Evolutionary conservation across 805 yeast species (phyloP), one percentile per base, ranked within the genome.

Genomic region (Ogataea paraovalis): DNA sequence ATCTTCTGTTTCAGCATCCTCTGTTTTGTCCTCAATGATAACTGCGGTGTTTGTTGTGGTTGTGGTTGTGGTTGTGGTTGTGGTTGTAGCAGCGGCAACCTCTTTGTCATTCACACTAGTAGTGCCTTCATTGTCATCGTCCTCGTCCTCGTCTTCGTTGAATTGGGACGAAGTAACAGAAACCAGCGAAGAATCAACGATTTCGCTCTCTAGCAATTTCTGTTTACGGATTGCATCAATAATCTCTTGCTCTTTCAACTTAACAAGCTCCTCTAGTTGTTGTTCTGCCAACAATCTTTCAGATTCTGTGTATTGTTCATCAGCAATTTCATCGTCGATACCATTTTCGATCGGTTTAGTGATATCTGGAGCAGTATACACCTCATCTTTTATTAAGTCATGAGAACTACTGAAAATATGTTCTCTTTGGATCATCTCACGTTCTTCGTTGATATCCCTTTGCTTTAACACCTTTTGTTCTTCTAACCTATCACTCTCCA

Each of bases 391-490:
- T 13, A 30, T 25, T 16, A 44, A 28, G n/a, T 38, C 43, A 13
- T 39, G 48, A 21, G 49, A 30, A 18, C 22, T 43, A 42, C 54
- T 53, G 36, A 61, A 57, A 2, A 53, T 64, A 36, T 42, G 50
- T 48, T 56, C 57, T 42, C 64, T 53, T 33, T 70, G 67, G 49
- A 67, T 65, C 18, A 52, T 48, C 53, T 74, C 79, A 44, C 73
- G 54, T 47, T 69, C 65, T 38, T 62, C 64, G 21, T 73, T 72
- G 45, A 66, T 49, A 18, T 57, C 59, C 56, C 67, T 67, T 52
- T 76, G 78, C 47, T 68, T 55, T 41, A 64, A 70, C 19, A 73
- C 61, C 53, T 73, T 67, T 45, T 62, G 38, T 50, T 63, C 47
- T 41, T 59, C 52, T 41, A 62, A 65, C 45, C 56, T 48, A 42